phyloP scores from a whole-genome alignment of 768 basidiomycete species.

The Termitomyces sp. region DNA sequence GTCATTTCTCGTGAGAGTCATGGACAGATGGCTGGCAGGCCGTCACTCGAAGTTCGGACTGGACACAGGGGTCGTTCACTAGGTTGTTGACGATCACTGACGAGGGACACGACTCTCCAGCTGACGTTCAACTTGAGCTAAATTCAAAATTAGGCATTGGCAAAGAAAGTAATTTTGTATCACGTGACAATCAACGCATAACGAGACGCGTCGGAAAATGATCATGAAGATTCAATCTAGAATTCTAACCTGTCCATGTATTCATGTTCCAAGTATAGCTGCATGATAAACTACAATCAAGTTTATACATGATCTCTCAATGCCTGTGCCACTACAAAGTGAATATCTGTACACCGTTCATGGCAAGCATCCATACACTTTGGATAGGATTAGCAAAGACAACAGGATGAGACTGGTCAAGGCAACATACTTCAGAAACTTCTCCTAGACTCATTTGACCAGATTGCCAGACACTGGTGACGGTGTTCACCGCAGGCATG shows the following conservation, averaged over 20 bases:
- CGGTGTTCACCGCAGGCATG: slow-evolving; percentile 82
- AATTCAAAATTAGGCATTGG: no score
- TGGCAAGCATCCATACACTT: slow-evolving; percentile 74
- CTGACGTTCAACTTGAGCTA: neutral
- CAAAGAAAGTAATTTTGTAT: neutral
- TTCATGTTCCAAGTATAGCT: neutral
- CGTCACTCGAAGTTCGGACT: neutral
- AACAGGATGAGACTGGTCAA: neutral
- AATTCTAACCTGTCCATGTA: no score
- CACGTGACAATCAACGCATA: neutral
- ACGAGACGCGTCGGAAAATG: neutral
- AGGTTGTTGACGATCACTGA: neutral
- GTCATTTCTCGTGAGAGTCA: slow-evolving; percentile 38
- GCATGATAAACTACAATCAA: neutral
- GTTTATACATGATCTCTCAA: slow-evolving; percentile 40
- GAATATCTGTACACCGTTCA: slow-evolving; percentile 70
- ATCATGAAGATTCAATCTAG: no score
- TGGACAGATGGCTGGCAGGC: slow-evolving; percentile 20
- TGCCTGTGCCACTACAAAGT: slow-evolving; percentile 71
- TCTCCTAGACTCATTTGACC: slow-evolving; percentile 60
- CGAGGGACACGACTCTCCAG: neutral
- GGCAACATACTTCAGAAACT: slow-evolving; percentile 49
- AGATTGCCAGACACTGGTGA: slow-evolving; percentile 86
- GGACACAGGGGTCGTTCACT: neutral
- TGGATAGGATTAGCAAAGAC: neutral